Evolutionary conservation across 805 yeast genomes (phyloP).

Genomic region (Vanderwaltozyma tropicalis): DNA sequence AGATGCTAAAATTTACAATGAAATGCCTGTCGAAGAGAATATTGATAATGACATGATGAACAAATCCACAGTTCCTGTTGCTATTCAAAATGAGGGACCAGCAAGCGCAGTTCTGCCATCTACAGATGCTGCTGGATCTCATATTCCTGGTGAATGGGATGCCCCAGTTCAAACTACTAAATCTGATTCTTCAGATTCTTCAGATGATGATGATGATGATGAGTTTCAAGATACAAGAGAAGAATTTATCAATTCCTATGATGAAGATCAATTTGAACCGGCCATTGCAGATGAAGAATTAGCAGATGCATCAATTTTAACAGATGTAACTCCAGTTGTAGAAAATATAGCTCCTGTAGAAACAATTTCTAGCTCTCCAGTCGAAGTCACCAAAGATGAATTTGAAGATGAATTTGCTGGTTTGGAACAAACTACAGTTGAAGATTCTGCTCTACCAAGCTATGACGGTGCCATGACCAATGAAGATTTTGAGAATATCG

Average conservation of each 20-base stretch:
- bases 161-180: background rate
- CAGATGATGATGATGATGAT: slow-evolving; percentile 6
- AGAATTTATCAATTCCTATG: slow-evolving; percentile 3
- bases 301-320: background rate
- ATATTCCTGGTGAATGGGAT: slow-evolving; percentile 4
- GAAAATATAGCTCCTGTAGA: background rate
- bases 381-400: slow-evolving; percentile 10
- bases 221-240: slow-evolving; percentile 12
- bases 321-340: background rate
- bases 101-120: slow-evolving; percentile 2
- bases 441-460: slow-evolving; percentile 16
- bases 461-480: slow-evolving; percentile 14
- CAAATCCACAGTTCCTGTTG: too few species aligned
- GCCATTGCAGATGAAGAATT: background rate
- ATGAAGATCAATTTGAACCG: background rate
- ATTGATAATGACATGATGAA: background rate
- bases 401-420: slow-evolving; percentile 38
- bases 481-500: slow-evolving; percentile 21
- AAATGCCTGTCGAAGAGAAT: slow-evolving; percentile 4
- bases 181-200: background rate
- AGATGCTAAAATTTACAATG: slow-evolving; percentile 11
- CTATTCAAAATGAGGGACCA: slow-evolving; percentile 1
- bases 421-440: slow-evolving; percentile 35
- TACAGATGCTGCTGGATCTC: background rate
- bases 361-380: slow-evolving; percentile 14